Percentiles rank a stretch among this genome's conserved stretches.
Evolutionary conservation across 306 rosid species (phyloP).

Genomic region (Prunus campanulata): DNA sequence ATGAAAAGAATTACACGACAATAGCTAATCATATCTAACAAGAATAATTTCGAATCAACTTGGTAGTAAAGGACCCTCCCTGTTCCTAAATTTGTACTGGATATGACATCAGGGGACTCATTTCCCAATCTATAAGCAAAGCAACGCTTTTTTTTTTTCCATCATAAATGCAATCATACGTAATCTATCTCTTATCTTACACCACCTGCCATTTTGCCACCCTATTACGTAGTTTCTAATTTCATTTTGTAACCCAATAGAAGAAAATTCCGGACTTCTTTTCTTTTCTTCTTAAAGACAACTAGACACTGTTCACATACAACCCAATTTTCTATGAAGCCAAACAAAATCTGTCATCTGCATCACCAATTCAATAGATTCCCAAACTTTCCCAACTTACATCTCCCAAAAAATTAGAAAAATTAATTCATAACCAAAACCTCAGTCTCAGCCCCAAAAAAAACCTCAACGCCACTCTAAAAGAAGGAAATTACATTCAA

Average conservation of each 20-base stretch:
- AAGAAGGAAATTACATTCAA: not conserved
- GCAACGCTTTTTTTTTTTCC: not conserved
- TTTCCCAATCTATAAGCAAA: slow-evolving; percentile 1
- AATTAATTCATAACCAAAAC: not conserved
- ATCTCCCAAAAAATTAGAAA: not conserved
- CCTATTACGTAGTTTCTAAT: not conserved
- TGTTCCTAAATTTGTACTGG: not conserved
- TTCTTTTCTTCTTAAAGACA: not conserved
- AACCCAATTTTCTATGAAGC: not conserved
- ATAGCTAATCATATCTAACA: not conserved
- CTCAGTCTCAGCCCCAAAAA: slow-evolving; percentile 7
- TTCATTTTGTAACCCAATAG: not conserved
- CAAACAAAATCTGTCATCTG: not conserved
- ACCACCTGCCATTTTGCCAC: not conserved
- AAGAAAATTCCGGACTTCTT: not conserved
- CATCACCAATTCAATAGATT: slow-evolving; percentile 2
- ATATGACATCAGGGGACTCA: slow-evolving; percentile 3
- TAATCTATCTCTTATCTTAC: not conserved
- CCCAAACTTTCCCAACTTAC: slow-evolving; percentile 5
- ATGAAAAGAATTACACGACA: not conserved
- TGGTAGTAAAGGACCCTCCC: not conserved
- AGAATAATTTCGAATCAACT: not conserved
- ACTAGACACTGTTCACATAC: not conserved
- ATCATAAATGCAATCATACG: not conserved
- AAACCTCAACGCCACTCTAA: not conserved